phyloP scores from a whole-genome alignment of 2,329 filamentous ascomycete genomes.

The Pseudofabraea citricarpa region DNA sequence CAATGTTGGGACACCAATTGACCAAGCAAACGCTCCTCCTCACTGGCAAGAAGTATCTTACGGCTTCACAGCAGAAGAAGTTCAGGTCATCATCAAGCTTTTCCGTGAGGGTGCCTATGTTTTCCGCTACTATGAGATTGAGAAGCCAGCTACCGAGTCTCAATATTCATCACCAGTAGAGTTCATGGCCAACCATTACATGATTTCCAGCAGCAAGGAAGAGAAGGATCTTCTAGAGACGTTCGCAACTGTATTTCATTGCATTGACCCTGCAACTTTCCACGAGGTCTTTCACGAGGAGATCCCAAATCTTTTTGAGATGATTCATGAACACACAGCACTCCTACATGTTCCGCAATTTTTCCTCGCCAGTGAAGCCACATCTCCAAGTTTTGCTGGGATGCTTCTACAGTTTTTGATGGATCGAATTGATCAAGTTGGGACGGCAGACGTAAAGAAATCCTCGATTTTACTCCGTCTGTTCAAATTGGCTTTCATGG shows the following conservation, averaged over 20 bases:
- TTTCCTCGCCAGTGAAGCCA: slow-evolving; percentile 97
- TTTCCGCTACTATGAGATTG: slow-evolving; percentile 94
- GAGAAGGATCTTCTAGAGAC: slow-evolving; percentile 97
- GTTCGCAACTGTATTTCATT: slow-evolving; percentile 97
- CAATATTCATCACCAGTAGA: slow-evolving; percentile 80
- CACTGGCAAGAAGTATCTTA: slow-evolving; percentile 97
- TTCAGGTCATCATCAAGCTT: slow-evolving; percentile 91
- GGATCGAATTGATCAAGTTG: slow-evolving; percentile 93
- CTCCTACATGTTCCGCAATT: slow-evolving; percentile 96
- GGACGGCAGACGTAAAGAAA: slow-evolving; percentile 84
- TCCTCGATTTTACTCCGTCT: slow-evolving; percentile 88
- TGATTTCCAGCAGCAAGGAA: slow-evolving; percentile 89
- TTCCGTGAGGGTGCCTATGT: slow-evolving; percentile 96
- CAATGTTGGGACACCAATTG: slow-evolving; percentile 70
- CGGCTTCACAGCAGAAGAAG: slow-evolving; percentile 95
- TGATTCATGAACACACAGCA: slow-evolving; percentile 95
- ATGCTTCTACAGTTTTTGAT: slow-evolving; percentile 98
- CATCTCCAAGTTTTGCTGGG: slow-evolving; percentile 93
- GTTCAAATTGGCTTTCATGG: slow-evolving; percentile 99
- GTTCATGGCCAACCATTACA: slow-evolving; percentile 91
- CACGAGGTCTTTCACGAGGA: slow-evolving; percentile 98
- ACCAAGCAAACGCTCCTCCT: slow-evolving; percentile 70
- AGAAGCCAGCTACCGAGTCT: slow-evolving; percentile 68
- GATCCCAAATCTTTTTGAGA: slow-evolving; percentile 92
- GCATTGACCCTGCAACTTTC: slow-evolving; percentile 96